Evolutionary conservation across 345 rosid species (phyloP).

Genomic region (Pseudoturritis turrita): DNA sequence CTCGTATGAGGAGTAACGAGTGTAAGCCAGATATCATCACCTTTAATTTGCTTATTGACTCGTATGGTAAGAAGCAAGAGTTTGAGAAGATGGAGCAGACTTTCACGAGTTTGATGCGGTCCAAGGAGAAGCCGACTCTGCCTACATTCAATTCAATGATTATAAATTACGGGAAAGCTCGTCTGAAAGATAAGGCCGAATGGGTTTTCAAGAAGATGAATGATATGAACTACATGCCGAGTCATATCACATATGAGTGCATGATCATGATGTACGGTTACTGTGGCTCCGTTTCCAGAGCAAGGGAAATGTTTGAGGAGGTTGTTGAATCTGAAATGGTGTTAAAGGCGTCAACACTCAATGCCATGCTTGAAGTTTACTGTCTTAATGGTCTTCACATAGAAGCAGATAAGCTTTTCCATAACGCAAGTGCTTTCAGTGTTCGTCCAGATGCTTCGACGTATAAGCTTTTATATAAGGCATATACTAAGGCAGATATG

Average conservation of each 20-base stretch:
- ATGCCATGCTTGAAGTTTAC: slow-evolving; percentile 80
- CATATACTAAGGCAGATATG: slow-evolving; percentile 67
- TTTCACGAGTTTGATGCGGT: slow-evolving; percentile 64
- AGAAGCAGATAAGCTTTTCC: slow-evolving; percentile 69
- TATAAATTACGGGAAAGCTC: slow-evolving; percentile 78
- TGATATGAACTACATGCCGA: slow-evolving; percentile 65
- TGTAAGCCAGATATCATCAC: slow-evolving; percentile 83
- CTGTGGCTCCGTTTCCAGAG: slow-evolving; percentile 63
- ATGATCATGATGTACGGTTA: slow-evolving; percentile 75
- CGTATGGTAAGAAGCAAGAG: slow-evolving; percentile 77
- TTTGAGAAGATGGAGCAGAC: slow-evolving; percentile 97
- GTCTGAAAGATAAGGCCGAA: slow-evolving; percentile 71
- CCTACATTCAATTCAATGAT: slow-evolving; percentile 93
- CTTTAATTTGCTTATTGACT: slow-evolving; percentile 74
- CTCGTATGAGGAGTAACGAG: slow-evolving; percentile 63
- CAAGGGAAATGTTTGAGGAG: slow-evolving; percentile 65
- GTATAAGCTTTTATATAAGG: slow-evolving; percentile 81
- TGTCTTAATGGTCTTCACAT: slow-evolving; percentile 61
- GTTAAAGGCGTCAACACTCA: slow-evolving; percentile 62
- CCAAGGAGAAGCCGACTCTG: slow-evolving; percentile 79
- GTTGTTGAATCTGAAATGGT: slow-evolving; percentile 51
- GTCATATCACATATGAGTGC: slow-evolving; percentile 74
- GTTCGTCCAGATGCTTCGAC: slow-evolving; percentile 57
- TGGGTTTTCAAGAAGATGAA: slow-evolving; percentile 50
- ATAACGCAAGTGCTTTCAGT: slow-evolving; percentile 36